Evolutionary conservation across 2,329 filamentous ascomycete species (phyloP).

Genomic region (Elsinoe batatas): DNA sequence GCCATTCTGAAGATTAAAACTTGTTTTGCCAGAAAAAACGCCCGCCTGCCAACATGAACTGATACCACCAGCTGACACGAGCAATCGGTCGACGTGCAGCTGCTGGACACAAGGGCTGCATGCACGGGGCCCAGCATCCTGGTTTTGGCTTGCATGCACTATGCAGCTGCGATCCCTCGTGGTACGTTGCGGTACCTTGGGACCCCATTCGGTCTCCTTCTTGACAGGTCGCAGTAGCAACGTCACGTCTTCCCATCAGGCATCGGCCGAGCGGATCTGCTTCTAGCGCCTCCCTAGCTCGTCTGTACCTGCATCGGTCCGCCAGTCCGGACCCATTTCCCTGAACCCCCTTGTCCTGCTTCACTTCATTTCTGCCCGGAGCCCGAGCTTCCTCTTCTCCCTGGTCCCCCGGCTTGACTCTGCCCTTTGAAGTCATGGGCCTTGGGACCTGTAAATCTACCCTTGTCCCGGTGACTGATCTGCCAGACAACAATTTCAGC

Average conservation of each 20-base stretch:
- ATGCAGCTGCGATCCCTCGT: not conserved
- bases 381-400: not conserved
- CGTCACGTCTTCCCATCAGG: slow-evolving; percentile 7
- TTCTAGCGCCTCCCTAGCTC: slow-evolving; percentile 7
- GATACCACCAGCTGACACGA: slow-evolving; percentile 8
- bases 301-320: slow-evolving; percentile 6
- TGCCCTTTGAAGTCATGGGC: no score
- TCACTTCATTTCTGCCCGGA: slow-evolving; percentile 1
- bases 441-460: slow-evolving; percentile 2
- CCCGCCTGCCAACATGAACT: slow-evolving; percentile 2
- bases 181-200: no score
- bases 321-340: slow-evolving; percentile 7
- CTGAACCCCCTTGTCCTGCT: slow-evolving; percentile 6
- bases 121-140: slow-evolving; percentile 5
- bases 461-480: not conserved
- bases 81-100: slow-evolving; percentile 8
- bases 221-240: slow-evolving; percentile 8
- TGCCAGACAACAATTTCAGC: slow-evolving; percentile 2
- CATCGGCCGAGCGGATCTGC: slow-evolving; percentile 11
- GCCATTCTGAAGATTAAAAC: slow-evolving; percentile 9
- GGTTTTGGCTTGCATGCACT: slow-evolving; percentile 8
- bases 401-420: no score
- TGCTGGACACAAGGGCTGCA: not conserved
- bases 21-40: not conserved
- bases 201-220: no score